Percentiles rank a stretch among this genome's conserved stretches.
Conservation (phyloP, 2,329 filamentous ascomycete genomes). For the Gnomoniopsis sp. region DNA sequence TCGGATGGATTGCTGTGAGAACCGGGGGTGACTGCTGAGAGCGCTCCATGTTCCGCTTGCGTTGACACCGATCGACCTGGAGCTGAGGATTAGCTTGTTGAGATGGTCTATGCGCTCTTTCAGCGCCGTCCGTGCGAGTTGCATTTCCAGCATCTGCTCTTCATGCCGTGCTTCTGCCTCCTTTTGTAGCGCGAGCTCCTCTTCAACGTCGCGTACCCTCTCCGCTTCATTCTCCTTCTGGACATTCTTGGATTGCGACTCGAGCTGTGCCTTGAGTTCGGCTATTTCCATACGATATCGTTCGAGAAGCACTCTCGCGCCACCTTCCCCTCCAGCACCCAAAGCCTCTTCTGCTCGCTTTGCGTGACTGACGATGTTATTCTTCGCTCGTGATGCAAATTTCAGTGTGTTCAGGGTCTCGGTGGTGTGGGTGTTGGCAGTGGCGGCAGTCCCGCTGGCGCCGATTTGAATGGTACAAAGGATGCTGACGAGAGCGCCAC, state of each 20-base stretch:
- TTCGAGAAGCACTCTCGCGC: slow-evolving; percentile 82
- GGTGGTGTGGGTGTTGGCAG: slow-evolving; percentile 70
- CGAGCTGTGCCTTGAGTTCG: slow-evolving; percentile 75
- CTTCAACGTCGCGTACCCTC: slow-evolving; percentile 60
- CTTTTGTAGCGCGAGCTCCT: slow-evolving; percentile 70
- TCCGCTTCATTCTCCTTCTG: slow-evolving; percentile 63
- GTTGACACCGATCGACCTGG: slow-evolving; percentile 94
- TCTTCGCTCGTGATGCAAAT: slow-evolving; percentile 94
- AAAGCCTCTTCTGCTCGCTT: slow-evolving; percentile 91
- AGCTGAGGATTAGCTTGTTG: slow-evolving; percentile 90
- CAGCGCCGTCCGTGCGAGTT: slow-evolving; percentile 87
- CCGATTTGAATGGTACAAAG: slow-evolving; percentile 94
- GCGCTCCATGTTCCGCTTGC: slow-evolving; percentile 68
- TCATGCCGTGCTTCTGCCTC: slow-evolving; percentile 86
- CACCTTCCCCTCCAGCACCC: slow-evolving; percentile 75
- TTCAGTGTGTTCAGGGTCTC: slow-evolving; percentile 97
- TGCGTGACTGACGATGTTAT: slow-evolving; percentile 95
- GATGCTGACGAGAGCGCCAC: slow-evolving; percentile 93
- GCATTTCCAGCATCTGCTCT: slow-evolving; percentile 98
- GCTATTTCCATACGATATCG: slow-evolving; percentile 91
- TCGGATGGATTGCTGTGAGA: slow-evolving; percentile 60
- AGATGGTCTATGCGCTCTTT: slow-evolving; percentile 98
- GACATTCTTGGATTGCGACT: slow-evolving; percentile 72
- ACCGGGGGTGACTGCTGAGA: slow-evolving; percentile 60
- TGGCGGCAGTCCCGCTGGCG: slow-evolving; percentile 67